Evolutionary conservation across 176 grass and related monocot species (phyloP).

Genomic region (Triticum urartu): DNA sequence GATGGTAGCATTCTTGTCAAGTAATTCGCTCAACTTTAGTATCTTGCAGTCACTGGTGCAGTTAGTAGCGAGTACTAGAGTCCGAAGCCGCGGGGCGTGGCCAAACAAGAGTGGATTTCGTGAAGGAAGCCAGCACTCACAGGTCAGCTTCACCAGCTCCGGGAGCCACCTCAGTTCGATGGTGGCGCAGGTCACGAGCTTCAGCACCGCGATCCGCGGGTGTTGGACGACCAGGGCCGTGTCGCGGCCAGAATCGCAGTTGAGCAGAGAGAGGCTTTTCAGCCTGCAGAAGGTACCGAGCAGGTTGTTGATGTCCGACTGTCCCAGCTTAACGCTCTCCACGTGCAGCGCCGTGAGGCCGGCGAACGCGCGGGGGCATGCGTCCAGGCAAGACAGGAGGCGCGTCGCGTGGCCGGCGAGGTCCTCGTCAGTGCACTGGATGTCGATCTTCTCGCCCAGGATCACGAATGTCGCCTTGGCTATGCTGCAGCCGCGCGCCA

Average conservation of each 20-base stretch:
- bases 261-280: background rate
- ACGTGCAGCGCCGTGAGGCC: slow-evolving; percentile 4
- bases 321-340: background rate
- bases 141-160: background rate
- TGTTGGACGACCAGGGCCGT: background rate
- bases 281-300: background rate
- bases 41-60: background rate
- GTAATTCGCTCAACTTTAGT: background rate
- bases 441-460: background rate
- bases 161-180: background rate
- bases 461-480: background rate
- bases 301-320: background rate
- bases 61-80: background rate
- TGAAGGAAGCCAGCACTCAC: background rate
- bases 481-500: background rate
- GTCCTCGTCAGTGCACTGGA: background rate
- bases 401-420: background rate
- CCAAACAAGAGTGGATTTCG: background rate
- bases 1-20: background rate
- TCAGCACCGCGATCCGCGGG: background rate
- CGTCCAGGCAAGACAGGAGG: background rate
- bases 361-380: background rate
- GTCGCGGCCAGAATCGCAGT: background rate
- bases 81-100: background rate
- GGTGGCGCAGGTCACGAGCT: background rate